Conservation (phyloP, 1,139 yeast species). For the Saccharomyces uvarum region DNA sequence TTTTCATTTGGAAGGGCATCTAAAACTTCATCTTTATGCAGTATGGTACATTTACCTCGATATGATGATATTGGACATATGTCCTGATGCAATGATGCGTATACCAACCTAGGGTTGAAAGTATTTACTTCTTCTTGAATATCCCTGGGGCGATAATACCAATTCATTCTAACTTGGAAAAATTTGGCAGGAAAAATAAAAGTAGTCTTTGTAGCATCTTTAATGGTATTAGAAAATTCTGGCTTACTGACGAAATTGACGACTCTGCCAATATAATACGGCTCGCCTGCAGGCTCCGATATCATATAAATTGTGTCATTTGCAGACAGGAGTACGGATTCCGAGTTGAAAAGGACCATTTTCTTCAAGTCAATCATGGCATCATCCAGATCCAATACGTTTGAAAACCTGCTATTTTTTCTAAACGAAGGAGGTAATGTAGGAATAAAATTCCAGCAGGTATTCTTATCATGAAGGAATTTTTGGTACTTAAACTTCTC, state of each 20-base stretch:
- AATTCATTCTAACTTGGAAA: conserved; percentile 65
- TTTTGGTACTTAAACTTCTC: conserved; percentile 17
- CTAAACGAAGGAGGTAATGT: conserved; percentile 25
- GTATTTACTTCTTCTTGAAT: conserved; percentile 39
- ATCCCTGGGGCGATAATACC: conserved; percentile 90
- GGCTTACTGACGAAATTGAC: conserved; percentile 56
- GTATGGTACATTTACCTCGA: conserved; percentile 68
- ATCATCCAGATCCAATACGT: conserved; percentile 35
- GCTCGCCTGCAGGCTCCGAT: conserved; percentile 93
- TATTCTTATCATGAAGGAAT: conserved; percentile 19
- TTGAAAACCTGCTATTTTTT: conserved; percentile 29
- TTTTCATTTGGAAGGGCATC: conserved; percentile 31
- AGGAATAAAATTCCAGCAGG: conserved; percentile 30
- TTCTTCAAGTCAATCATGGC: conserved; percentile 33
- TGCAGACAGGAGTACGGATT: conserved; percentile 31
- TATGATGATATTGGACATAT: conserved; percentile 69
- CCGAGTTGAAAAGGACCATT: conserved; percentile 23
- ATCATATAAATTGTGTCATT: conserved; percentile 75
- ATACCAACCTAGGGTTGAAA: conserved; percentile 64
- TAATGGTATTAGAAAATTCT: conserved; percentile 17
- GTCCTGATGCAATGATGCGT: conserved; percentile 83
- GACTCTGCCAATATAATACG: conserved; percentile 80
- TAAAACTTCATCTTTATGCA: conserved; percentile 48
- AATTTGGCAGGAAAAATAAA: conserved; percentile 38
- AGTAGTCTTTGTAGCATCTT: conserved; percentile 11